Evolutionary conservation across 2,329 filamentous ascomycete species (phyloP), one percentile per base, ranked within the genome.

Genomic region (Phaeosphaeriaceae sp.): DNA sequence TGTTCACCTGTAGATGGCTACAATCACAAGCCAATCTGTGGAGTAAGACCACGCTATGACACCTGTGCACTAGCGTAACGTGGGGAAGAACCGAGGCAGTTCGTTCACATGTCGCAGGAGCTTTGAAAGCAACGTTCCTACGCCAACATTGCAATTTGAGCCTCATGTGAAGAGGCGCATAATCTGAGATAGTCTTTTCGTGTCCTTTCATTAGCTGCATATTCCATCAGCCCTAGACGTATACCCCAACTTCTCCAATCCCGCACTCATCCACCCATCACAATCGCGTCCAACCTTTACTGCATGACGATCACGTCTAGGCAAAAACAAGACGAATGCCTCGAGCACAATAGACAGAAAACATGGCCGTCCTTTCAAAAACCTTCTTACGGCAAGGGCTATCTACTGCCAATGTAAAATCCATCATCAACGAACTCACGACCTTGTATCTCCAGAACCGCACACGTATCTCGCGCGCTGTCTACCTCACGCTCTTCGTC

Each of bases 291-390:
- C 18, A 36, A 7, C 11, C 48, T 16, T 39, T 21, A 20, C 39
- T 17, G 15, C 29, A 23, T 32, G 36, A 20, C 38, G 26, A 29
- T 11, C 42, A 21, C n/a, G 8, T 12, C 11, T 26, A 16, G 17
- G 16, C 34, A 26, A 29, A 17, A 30, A 37, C 23, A 35, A 26
- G 18, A 40, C 46, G 33, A 18, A 66, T 67, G 60, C 51, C 55
- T 61, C 48, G 32, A 39, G 45, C 35, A 61, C 51, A 56, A 52
- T 66, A 66, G n/a, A n/a, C n/a, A n/a, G n/a, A n/a, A n/a, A 52
- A 50, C 53, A 76, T 76, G 73, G 73, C 72, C 47, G 73, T 71
- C 55, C 66, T 75, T 50, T 75, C 73, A 39, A 76, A 75, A 69
- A 66, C 73, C 23, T 62, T 68, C 37, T 60, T 61, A 35, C 63